These are phyloP conservation scores for Vigna reflexopilosa DNA, from an alignment of 306 rosid species.

Conservation along the genomic window DNA sequence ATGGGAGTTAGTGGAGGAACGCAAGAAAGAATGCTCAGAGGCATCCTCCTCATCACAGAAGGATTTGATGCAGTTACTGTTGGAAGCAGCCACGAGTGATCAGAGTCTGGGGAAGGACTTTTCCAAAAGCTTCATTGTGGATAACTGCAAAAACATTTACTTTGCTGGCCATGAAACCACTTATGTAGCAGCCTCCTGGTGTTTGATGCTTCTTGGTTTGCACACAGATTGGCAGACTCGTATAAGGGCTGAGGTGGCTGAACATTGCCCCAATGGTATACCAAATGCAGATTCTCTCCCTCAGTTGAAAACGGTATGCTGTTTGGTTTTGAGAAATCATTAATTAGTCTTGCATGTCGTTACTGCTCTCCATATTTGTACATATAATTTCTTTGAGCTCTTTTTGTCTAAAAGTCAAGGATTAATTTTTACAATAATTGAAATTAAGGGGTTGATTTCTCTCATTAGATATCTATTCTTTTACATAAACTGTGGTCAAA, in stretches of 20 bases:
- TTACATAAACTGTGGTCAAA: too few relatives aligned
- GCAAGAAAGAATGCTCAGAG: constrained; percentile 53
- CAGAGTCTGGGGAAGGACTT: constrained; percentile 56
- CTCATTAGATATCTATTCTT: too few relatives aligned
- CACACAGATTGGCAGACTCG: constrained; percentile 86
- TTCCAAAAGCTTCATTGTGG: constrained; percentile 78
- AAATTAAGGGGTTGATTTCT: too few relatives aligned
- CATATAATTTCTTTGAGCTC: not conserved
- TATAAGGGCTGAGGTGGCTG: constrained; percentile 64
- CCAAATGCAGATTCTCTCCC: constrained; percentile 59
- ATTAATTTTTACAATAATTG: too few relatives aligned
- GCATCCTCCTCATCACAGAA: constrained; percentile 48
- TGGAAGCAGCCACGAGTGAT: constrained; percentile 69
- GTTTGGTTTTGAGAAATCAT: not conserved
- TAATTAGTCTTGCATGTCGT: not conserved
- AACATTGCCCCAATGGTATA: constrained; percentile 66
- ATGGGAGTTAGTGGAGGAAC: constrained; percentile 77
- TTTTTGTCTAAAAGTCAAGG: too few relatives aligned
- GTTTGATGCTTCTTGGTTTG: constrained; percentile 82
- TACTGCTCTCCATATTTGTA: not conserved
- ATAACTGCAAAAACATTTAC: constrained; percentile 90
- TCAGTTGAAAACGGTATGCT: constrained; percentile 66
- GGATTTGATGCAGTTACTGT: constrained; percentile 76
- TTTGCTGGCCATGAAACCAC: constrained; percentile 97
- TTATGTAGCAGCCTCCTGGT: constrained; percentile 84